A percentile compares a stretch with the other conserved stretches of the same genome.
Conservation (phyloP, 805 yeast species). For the Spathaspora sp. region DNA sequence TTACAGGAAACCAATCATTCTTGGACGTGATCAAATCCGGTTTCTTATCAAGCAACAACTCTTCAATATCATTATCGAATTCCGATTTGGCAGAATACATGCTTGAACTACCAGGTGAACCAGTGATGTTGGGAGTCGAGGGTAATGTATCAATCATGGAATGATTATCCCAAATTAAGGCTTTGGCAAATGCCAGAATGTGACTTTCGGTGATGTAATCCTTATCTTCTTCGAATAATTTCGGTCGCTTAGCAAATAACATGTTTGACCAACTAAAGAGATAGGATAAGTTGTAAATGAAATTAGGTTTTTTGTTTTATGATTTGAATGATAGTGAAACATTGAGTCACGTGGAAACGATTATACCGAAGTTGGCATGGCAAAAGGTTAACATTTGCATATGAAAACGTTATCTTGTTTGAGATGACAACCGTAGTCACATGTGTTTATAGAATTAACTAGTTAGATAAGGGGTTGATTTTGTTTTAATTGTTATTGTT, state of each 20-base stretch:
- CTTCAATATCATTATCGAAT: neutral
- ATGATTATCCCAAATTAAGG: constrained; percentile 34
- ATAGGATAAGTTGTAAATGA: no score
- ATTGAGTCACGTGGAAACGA: no score
- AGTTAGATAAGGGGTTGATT: no score
- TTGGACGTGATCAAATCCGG: constrained; percentile 22
- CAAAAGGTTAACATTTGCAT: no score
- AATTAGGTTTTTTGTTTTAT: no score
- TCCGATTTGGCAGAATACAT: neutral
- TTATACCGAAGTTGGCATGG: no score
- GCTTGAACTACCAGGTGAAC: constrained; percentile 1
- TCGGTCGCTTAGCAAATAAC: neutral
- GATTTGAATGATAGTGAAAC: no score
- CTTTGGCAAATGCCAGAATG: constrained; percentile 37
- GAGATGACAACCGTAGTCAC: no score
- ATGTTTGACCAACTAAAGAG: neutral
- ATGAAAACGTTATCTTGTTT: no score
- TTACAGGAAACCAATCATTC: constrained; percentile 23
- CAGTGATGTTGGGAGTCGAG: neutral
- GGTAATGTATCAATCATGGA: neutral
- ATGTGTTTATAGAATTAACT: no score
- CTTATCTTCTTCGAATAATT: constrained; percentile 15
- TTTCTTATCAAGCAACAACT: neutral
- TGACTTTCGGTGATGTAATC: constrained; percentile 33
- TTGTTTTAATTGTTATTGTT: no score